Evolutionary conservation across 2,329 filamentous ascomycete genomes (phyloP), one percentile per base, ranked within the genome.

Genomic region (Botrytis tulipae): DNA sequence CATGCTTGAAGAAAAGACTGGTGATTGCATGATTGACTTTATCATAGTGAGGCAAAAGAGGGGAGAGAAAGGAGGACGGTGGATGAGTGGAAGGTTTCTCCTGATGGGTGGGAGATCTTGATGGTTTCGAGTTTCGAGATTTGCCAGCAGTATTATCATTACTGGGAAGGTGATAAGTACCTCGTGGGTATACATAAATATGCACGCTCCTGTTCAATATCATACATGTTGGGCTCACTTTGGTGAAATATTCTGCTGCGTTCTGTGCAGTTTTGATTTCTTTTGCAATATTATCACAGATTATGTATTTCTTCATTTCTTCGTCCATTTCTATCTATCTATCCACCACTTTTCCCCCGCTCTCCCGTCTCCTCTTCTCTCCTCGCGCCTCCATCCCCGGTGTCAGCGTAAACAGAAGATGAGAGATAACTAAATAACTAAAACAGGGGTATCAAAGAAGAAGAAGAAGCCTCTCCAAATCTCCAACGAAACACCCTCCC

Each of bases 401-500:
- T 32, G n/a, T 5, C 10, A 29, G 20, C 25, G 32, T 32, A 12
- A 67, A 48, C 10, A 32, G 32, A 32, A 29, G n/a, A 68, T 54
- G 25, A 54, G 12, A 25, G 6, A 29, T 25, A 51, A 54, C 16
- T 14, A 32, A 22, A 29, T 25, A 67, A 25, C 22, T 40, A 46
- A 54, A 46, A 68, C 35, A 25, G 32, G 65, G 65, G 65, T 68
- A 68, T 68, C 65, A 68, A 68, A 68, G 65, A 68, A 68, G 29
- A 46, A 29, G 16, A 68, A 51, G 25, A 29, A 68, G 22, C 6
- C 32, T 25, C 32, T 48, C 25, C 22, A 67, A 25, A 44, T 25
- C 25, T 22, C 48, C 51, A 54, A 29, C 22, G 5, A 51, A 25
- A 44, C 12, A 5, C 48, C 29, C 35, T 8, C 4, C n/a, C 29